Evolutionary conservation across 768 basidiomycete species (phyloP), one percentile per base, ranked within the genome.

Genomic region (Saitozyma podzolica): DNA sequence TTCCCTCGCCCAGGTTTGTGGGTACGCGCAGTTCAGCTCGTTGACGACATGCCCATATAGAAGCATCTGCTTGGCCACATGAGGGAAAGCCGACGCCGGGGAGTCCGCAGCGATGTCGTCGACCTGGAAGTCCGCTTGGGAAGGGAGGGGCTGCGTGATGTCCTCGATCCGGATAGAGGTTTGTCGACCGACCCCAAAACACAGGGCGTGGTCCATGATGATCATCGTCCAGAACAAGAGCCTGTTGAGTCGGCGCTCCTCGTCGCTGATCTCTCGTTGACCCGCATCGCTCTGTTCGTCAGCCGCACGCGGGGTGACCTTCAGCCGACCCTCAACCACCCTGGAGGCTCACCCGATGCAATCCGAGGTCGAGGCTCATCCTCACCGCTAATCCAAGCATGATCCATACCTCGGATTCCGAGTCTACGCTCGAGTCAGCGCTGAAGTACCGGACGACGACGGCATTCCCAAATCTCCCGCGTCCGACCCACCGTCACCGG

Each of bases 151-250:
- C n/a, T 68, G 68, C 10, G 70, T 69, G 29, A 75, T 70, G 7
- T 72, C 70, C 40, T 75, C 61, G 17, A 62, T 55, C 13, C 63
- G 58, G 29, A 72, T 61, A 14, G 70, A 68, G 0, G 69, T 64
- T 20, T 57, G 60, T 19, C 73, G 64, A 7, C 73, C 73, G 0
- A 59, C 65, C 0, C 68, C 70, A 45, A 68, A 64, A 0, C 66
- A 45, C 6, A 75, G 59, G 10, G 66, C 63, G 13, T 66, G 64
- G 49, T 75, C 73, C 53, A 70, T 54, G 2, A 64, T 19, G 1
- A 75, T 48, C 16, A 72, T 66, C 0, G 68, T 58, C 70, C 68
- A 75, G 61, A 72, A 72, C 2, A 66, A 50, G 37, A 75, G 45
- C 0, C 68, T 54, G 45, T 68, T 59, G 8, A 64, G 47, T 3